Evolutionary conservation across 2,329 filamentous ascomycete genomes (phyloP).

Genomic region (Pyrenochaeta sp.): DNA sequence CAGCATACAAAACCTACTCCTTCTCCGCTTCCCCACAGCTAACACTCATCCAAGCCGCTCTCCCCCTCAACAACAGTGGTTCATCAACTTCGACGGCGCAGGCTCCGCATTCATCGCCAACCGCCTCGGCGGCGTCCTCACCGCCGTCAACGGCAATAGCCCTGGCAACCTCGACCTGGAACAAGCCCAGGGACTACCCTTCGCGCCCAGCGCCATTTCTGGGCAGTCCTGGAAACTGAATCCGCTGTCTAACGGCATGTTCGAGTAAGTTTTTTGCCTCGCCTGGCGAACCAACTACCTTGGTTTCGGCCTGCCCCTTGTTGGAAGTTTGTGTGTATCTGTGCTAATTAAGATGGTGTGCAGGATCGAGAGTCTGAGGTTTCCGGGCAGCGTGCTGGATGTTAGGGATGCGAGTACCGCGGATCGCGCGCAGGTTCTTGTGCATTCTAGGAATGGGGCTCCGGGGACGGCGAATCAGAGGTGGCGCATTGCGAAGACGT

Average conservation of each 20-base stretch:
- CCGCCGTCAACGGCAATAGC: too few species aligned
- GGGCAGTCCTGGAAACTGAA: background rate
- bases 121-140: background rate
- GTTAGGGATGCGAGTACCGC: too few species aligned
- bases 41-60: too few species aligned
- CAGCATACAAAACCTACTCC: too few species aligned
- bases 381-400: background rate
- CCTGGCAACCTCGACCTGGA: too few species aligned
- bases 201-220: background rate
- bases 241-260: background rate
- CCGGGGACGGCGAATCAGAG: background rate
- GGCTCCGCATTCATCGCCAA: conserved; percentile 1
- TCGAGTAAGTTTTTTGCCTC: background rate
- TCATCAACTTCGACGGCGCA: too few species aligned
- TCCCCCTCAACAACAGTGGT: background rate
- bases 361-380: background rate
- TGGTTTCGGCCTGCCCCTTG: too few species aligned
- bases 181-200: background rate
- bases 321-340: too few species aligned
- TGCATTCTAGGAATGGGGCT: too few species aligned
- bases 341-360: background rate
- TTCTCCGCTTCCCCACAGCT: too few species aligned
- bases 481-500: background rate
- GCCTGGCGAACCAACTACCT: too few species aligned
- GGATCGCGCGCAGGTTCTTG: too few species aligned